These are phyloP conservation scores for Alternaria novae-zelandiae DNA, from an alignment of 2,329 filamentous ascomycete genomes.

Conservation along the genomic window DNA sequence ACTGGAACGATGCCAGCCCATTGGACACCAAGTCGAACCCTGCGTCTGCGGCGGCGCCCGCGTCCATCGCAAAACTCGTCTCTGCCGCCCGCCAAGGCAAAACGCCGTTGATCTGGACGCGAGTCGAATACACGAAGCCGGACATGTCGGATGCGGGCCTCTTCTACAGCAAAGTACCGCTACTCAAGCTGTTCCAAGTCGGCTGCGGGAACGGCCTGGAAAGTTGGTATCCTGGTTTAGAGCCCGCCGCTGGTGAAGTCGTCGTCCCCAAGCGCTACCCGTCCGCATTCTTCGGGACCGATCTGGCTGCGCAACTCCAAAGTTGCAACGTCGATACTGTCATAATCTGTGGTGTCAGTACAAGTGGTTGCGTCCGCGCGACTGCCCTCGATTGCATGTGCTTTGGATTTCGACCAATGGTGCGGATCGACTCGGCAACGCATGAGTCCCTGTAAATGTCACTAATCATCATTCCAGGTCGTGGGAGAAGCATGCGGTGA, in stretches of 20 bases:
- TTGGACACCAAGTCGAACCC: constrained; percentile 51
- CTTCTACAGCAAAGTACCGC: constrained; percentile 53
- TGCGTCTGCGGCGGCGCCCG: constrained; percentile 45
- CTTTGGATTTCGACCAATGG: constrained; percentile 54
- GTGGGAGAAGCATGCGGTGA: constrained; percentile 57
- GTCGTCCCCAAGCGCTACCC: constrained; percentile 55
- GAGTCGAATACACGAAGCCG: constrained; percentile 52
- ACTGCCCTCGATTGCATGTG: constrained; percentile 55
- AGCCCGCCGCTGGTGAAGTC: constrained; percentile 42
- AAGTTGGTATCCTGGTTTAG: constrained; percentile 50
- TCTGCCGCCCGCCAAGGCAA: constrained; percentile 48
- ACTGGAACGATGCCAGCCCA: constrained; percentile 53
- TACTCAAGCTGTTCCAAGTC: constrained; percentile 51
- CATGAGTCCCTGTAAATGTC: constrained; percentile 8
- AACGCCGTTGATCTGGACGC: constrained; percentile 55
- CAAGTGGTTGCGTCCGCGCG: constrained; percentile 56
- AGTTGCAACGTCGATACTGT: constrained; percentile 52
- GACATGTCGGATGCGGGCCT: constrained; percentile 56
- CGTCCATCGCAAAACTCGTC: constrained; percentile 50
- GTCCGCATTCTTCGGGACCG: constrained; percentile 56
- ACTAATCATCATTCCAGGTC: constrained; percentile 36
- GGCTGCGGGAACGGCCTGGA: constrained; percentile 51
- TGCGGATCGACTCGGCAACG: constrained; percentile 28
- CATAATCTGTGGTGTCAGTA: constrained; percentile 57
- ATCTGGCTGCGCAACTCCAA: constrained; percentile 50